Conservation (phyloP, 1,284 basidiomycete species). For the Puccinia polysora region DNA sequence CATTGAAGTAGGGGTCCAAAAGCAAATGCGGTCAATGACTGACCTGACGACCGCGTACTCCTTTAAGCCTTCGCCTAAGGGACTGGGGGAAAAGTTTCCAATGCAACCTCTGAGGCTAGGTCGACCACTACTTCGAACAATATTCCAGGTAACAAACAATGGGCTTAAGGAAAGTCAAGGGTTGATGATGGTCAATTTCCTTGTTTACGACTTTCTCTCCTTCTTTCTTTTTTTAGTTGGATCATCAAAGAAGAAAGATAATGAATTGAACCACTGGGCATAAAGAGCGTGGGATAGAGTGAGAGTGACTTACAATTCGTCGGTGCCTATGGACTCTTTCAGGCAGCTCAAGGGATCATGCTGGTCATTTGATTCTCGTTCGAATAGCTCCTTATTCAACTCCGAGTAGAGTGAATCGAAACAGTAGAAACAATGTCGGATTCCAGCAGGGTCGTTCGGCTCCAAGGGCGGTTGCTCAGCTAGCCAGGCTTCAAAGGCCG, state of each 20-base stretch:
- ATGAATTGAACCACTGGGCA: constrained; percentile 12
- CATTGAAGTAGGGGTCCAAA: not conserved
- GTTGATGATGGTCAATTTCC: not conserved
- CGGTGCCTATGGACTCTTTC: constrained; percentile 17
- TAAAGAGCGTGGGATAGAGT: not conserved
- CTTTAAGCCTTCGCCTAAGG: constrained; percentile 69
- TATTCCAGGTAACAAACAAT: constrained; percentile 94
- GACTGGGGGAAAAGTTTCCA: constrained; percentile 78
- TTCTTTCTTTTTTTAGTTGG: too few species aligned
- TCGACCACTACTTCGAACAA: constrained; percentile 57
- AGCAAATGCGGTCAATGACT: constrained; percentile 43
- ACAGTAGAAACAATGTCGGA: constrained; percentile 68
- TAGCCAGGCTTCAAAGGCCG: constrained; percentile 2
- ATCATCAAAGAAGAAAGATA: too few species aligned
- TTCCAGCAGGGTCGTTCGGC: constrained; percentile 11
- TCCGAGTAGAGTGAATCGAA: constrained; percentile 73
- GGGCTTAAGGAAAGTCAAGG: constrained; percentile 62
- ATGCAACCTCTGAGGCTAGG: constrained; percentile 84
- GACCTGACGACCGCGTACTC: constrained; percentile 84
- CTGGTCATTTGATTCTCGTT: not conserved
- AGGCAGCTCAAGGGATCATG: constrained; percentile 4
- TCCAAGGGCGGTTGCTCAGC: constrained; percentile 16
- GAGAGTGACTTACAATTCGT: constrained; percentile 12
- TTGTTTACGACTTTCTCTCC: too few species aligned
- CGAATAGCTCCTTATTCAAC: constrained; percentile 53